Conservation (phyloP, 2,329 filamentous ascomycete genomes). For the Amauroascus verrucosus region DNA sequence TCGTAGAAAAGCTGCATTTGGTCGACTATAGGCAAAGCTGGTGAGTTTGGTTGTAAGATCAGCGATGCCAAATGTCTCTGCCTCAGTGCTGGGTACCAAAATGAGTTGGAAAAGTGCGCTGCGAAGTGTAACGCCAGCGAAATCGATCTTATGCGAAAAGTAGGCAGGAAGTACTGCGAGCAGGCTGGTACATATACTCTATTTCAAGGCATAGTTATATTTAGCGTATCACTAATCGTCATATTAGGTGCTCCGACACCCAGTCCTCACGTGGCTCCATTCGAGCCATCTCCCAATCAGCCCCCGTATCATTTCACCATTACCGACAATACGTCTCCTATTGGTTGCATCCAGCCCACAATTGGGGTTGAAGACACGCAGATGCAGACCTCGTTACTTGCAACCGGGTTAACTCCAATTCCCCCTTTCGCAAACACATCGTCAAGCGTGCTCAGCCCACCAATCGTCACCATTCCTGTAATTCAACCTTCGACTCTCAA, state of each 20-base stretch:
- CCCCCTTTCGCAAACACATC: not conserved
- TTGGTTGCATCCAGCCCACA: not conserved
- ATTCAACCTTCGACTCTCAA: not conserved
- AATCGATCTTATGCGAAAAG: conserved; percentile 6
- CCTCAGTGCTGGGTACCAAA: conserved; percentile 10
- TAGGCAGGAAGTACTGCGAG: conserved; percentile 10
- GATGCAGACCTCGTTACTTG: not conserved
- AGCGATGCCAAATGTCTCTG: conserved; percentile 13
- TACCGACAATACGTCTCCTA: not conserved
- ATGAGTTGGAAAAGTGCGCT: conserved; percentile 6
- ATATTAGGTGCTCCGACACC: not conserved
- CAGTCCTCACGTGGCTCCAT: not conserved
- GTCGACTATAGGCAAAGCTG: conserved; percentile 5
- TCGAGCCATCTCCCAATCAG: not conserved
- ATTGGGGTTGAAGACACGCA: not conserved
- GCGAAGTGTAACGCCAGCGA: conserved; percentile 11
- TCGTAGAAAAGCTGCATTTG: conserved; percentile 13
- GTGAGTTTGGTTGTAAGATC: conserved; percentile 7
- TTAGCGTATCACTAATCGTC: not conserved
- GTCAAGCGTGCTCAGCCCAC: not conserved
- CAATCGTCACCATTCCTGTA: not conserved
- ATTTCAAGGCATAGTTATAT: not conserved
- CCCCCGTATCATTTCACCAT: not conserved
- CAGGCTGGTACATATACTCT: conserved; percentile 7
- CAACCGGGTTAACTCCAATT: not conserved